Conservation (phyloP, 2,329 filamentous ascomycete genomes). For the Onygenales sp. region DNA sequence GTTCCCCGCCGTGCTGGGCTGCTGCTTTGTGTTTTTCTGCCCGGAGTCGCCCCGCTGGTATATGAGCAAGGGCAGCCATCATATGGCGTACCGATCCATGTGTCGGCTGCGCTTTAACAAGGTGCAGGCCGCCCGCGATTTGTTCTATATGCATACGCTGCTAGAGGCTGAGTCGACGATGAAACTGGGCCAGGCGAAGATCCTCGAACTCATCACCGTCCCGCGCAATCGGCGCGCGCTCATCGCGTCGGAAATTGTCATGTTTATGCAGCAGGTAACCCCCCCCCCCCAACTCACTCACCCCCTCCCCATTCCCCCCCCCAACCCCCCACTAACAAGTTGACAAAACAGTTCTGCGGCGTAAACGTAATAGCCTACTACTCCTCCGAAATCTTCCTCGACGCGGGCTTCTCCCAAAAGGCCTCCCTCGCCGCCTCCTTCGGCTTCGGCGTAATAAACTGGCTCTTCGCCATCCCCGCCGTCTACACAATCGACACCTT, state of each 20-base stretch:
- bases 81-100: slow-evolving; percentile 33
- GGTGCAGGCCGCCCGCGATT: slow-evolving; percentile 35
- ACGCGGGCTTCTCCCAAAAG: slow-evolving; percentile 41
- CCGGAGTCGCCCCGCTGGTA: slow-evolving; percentile 44
- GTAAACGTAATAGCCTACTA: slow-evolving; percentile 52
- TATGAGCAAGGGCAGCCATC: slow-evolving; percentile 34
- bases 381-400: slow-evolving; percentile 50
- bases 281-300: too few species aligned
- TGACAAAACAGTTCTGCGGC: slow-evolving; percentile 31
- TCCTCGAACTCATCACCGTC: slow-evolving; percentile 51
- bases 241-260: slow-evolving; percentile 52
- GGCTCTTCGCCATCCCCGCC: slow-evolving; percentile 53
- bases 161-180: slow-evolving; percentile 52
- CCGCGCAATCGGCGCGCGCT: slow-evolving; percentile 54
- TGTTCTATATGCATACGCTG: slow-evolving; percentile 42
- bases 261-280: slow-evolving; percentile 56
- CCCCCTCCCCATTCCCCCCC: neutral
- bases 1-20: slow-evolving; percentile 50
- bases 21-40: slow-evolving; percentile 54
- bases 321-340: neutral
- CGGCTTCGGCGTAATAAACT: slow-evolving; percentile 55
- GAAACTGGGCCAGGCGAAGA: slow-evolving; percentile 39
- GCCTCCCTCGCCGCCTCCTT: slow-evolving; percentile 48
- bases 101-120: slow-evolving; percentile 34
- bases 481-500: slow-evolving; percentile 61